Percentiles rank a stretch among this genome's conserved stretches.
phyloP scores from a whole-genome alignment of 2,329 filamentous ascomycete genomes.

The Westerdykella sp. region DNA sequence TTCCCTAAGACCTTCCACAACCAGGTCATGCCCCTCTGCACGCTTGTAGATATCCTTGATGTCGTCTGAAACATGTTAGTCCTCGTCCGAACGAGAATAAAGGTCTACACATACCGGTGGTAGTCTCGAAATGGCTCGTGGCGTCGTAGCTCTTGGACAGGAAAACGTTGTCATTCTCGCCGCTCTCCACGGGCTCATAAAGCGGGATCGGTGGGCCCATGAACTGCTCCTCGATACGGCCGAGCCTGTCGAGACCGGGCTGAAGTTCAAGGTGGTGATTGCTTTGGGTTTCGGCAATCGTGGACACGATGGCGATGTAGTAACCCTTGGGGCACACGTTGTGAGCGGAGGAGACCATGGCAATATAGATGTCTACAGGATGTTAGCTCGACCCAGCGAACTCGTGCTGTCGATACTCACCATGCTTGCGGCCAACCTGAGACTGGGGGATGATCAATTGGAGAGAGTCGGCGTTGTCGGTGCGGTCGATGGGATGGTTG shows the following conservation, averaged over 20 bases:
- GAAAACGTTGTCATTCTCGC: constrained; percentile 83
- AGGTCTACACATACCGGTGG: constrained; percentile 49
- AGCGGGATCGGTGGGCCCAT: constrained; percentile 89
- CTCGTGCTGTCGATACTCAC: constrained; percentile 46
- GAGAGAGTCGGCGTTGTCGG: constrained; percentile 78
- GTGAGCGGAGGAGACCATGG: constrained; percentile 89
- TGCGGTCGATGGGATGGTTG: constrained; percentile 88
- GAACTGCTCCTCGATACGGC: constrained; percentile 93
- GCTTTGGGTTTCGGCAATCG: constrained; percentile 82
- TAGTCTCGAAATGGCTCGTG: constrained; percentile 95
- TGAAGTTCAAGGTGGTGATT: constrained; percentile 97
- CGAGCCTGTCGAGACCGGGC: constrained; percentile 84
- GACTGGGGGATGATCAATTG: constrained; percentile 98
- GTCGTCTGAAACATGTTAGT: constrained; percentile 59
- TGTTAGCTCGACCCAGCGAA: constrained; percentile 6
- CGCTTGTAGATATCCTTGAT: constrained; percentile 89
- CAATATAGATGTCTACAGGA: constrained; percentile 81
- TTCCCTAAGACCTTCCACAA: constrained; percentile 80
- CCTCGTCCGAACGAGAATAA: not conserved
- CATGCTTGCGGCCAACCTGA: constrained; percentile 93
- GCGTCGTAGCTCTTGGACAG: constrained; percentile 99
- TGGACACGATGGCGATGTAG: constrained; percentile 97
- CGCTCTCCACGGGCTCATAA: constrained; percentile 82
- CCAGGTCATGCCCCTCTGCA: constrained; percentile 74
- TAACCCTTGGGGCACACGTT: constrained; percentile 99